phyloP scores from a whole-genome alignment of 441 rosid species.

The Gossypium davidsonii region DNA sequence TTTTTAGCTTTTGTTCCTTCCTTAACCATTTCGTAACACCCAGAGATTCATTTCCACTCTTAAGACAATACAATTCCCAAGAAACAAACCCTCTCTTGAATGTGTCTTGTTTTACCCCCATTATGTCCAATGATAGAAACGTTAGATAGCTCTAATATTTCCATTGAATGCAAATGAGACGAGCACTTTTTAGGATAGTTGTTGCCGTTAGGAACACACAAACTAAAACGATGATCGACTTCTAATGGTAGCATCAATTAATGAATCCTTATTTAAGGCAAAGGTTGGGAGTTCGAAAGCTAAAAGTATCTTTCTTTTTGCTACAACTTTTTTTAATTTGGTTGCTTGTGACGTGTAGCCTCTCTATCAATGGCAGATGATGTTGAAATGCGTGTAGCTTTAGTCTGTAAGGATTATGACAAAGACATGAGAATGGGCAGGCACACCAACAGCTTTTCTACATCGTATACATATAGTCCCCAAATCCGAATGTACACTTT shows the following conservation, averaged over 20 bases:
- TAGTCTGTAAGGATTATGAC: constrained; percentile 2
- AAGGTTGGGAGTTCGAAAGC: neutral
- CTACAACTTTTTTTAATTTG: neutral
- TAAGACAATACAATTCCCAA: neutral
- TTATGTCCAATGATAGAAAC: too few relatives aligned
- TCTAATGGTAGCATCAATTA: neutral
- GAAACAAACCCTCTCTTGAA: neutral
- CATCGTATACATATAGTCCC: neutral
- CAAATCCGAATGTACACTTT: neutral
- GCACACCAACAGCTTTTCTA: neutral
- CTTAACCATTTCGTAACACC: neutral
- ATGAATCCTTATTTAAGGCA: neutral
- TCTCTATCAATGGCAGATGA: constrained; percentile 12
- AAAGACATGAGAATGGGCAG: constrained; percentile 9
- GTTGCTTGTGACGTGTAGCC: neutral
- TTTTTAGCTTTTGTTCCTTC: neutral
- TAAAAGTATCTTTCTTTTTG: neutral
- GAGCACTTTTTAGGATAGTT: neutral
- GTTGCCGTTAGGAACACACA: neutral
- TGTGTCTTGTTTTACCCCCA: neutral
- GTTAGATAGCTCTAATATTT: neutral
- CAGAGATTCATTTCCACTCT: neutral
- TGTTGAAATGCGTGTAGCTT: constrained; percentile 12
- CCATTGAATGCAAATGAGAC: neutral
- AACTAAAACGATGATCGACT: neutral